Evolutionary conservation across 129 eudicot genomes (phyloP), one percentile per base, ranked within the genome.

Genomic region (Lactuca saligna): DNA sequence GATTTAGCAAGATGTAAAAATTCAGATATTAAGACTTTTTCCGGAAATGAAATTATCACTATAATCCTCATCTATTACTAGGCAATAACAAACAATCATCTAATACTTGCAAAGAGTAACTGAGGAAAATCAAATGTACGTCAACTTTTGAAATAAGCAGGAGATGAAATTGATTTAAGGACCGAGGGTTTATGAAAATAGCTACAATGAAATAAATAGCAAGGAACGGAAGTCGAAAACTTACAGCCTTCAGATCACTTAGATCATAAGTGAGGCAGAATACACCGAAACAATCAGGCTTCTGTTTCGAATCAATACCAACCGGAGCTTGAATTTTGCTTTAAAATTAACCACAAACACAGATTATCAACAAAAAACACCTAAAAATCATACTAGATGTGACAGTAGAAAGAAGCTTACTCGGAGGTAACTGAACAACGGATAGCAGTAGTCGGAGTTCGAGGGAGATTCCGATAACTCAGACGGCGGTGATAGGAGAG

Each of bases 251-350:
- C 25, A 93, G 88, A 83, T 93, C 99, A 80, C 89, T 89, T 16
- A 93, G 88, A 83, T 93, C 99, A 80, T 93, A 93, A 78, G 99
- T 89, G 59, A 89, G 89, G 73, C 99, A 93, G 71, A 93, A 93
- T 0, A 93, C 99, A 63, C 99, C 99, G 65, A 62, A 93, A 48
- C 99, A 93, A 0, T 92, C 98, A 1, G 79, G 66, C 79, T 85
- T 88, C 55, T 58, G 80, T 79, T 75, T 86, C 0, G 62, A 37
- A 54, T 77, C 82, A 63, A 79, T 72, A 17, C 81, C 77, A 63
- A 54, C 93, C 14, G 92, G 85, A 32, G 86, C 82, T 78, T 84
- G 79, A 80, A 75, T 83, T 88, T 88, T 70, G 67, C 98, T 93
- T 70, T 12, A 16, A 53, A 56, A 74, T 32, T 2, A 69, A 73